Base-by-base conservation (phyloP, 345 rosid species). In the Salix suchowensis region DNA sequence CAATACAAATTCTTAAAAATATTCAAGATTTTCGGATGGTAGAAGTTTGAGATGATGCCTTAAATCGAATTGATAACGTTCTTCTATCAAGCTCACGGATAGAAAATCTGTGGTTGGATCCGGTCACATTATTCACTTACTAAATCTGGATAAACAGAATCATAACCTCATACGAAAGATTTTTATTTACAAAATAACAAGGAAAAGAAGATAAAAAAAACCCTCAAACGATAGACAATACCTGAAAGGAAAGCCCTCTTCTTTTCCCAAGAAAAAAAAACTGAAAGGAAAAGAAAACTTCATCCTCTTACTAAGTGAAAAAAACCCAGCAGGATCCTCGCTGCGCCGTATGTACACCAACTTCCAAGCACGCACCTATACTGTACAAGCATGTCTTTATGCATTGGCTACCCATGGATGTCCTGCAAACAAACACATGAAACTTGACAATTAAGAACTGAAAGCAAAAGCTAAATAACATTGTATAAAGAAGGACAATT, bases 391-490 rank as follows among this genome's bases (percentile, higher is more conserved):
- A 19, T 18, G 58, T 19, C 9, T 42, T 42, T 52, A 1, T 28
- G 32, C 78, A 30, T 34, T 71, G 32, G 60, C 39, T 19, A 76
- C n/a, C 83, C 83, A 80, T 72, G 79, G 83, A 80, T 80, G 83
- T 46, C 58, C 83, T 80, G 77, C 18, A 28, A 9, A 65, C 37
- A 18, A 28, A 4, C 46, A 48, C 6, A 23, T 18, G 65, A 18
- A 28, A 23, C 30, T 54, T 19, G 1, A 34, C 7, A 21, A 4
- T 44, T 12, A 28, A 36, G 37, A 36, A 18, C 4, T 7, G 13
- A 9, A 64, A 23, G 15, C 23, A 16, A 6, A 16, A 64, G 8
- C 26, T 19, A 11, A 11, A 42, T 42, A 42, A 42, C 46, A 42
- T 42, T 42, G 46, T 42, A 10, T 42, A 0, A 42, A 40, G n/a